Conservation (phyloP, 2,329 filamentous ascomycete species). For the Alternaria angustiovoidea region DNA sequence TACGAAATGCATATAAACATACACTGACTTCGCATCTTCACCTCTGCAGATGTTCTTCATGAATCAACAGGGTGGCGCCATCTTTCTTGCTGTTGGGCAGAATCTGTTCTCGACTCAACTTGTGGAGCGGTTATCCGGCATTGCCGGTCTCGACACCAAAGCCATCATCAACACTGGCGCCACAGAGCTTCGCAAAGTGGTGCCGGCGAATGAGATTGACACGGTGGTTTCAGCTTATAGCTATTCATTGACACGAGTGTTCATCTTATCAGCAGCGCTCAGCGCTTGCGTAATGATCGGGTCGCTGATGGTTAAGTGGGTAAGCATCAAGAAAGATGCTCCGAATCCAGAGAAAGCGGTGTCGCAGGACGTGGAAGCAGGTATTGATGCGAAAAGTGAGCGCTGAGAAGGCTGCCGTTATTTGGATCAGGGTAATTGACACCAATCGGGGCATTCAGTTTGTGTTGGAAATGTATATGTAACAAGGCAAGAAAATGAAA, state of each 20-base stretch:
- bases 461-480: background rate
- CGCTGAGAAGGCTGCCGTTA: background rate
- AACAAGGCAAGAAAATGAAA: background rate
- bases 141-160: conserved; percentile 30
- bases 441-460: background rate
- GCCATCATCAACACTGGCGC: conserved; percentile 52
- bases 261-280: conserved; percentile 66
- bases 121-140: conserved; percentile 26
- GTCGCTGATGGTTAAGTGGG: conserved; percentile 66
- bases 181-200: conserved; percentile 64
- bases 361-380: background rate
- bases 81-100: conserved; percentile 57
- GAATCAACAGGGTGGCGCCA: conserved; percentile 57
- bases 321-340: conserved; percentile 56
- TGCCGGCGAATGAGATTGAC: conserved; percentile 60
- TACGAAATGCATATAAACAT: background rate
- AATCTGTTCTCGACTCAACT: conserved; percentile 44
- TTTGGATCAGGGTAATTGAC: background rate
- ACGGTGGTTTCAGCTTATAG: conserved; percentile 70
- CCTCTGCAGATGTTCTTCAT: conserved; percentile 50
- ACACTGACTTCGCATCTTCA: background rate
- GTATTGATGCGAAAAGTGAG: background rate
- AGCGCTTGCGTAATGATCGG: conserved; percentile 63
- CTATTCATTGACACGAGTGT: conserved; percentile 63
- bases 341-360: background rate